Conservation (phyloP, 768 basidiomycete species). For the Termitomyces sp. region DNA sequence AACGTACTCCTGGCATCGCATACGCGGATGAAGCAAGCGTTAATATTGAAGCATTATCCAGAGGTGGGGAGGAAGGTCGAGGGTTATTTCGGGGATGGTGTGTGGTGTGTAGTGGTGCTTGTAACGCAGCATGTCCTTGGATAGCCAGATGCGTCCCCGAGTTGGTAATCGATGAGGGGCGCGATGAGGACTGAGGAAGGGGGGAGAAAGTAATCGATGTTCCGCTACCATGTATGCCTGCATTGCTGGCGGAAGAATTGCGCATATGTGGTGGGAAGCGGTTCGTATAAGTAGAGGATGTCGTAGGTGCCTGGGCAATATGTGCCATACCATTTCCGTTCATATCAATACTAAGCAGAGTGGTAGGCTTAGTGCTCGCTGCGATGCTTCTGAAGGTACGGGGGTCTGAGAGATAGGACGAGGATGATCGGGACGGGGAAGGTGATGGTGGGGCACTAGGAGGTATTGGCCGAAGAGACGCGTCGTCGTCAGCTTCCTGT, state of each 20-base stretch:
- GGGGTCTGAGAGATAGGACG: slow-evolving; percentile 78
- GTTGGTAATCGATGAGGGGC: slow-evolving; percentile 38
- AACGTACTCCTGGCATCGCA: slow-evolving; percentile 59
- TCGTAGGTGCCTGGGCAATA: slow-evolving; percentile 80
- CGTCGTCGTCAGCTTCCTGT: slow-evolving; percentile 90
- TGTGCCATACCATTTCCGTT: slow-evolving; percentile 82
- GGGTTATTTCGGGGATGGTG: slow-evolving; percentile 97
- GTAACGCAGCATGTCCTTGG: slow-evolving; percentile 29
- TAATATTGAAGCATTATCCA: slow-evolving; percentile 88
- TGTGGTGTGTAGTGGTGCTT: slow-evolving; percentile 86
- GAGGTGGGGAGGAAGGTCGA: slow-evolving; percentile 84
- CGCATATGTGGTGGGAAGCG: slow-evolving; percentile 63
- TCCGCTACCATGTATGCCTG: slow-evolving; percentile 41
- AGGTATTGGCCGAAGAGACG: slow-evolving; percentile 84
- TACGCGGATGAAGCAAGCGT: slow-evolving; percentile 94
- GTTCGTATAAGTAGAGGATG: slow-evolving; percentile 49
- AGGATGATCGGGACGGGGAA: slow-evolving; percentile 79
- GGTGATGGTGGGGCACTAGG: slow-evolving; percentile 88
- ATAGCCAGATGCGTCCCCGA: slow-evolving; percentile 20
- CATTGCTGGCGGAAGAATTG: slow-evolving; percentile 42
- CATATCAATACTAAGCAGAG: slow-evolving; percentile 85
- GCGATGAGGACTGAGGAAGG: slow-evolving; percentile 49
- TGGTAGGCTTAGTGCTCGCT: slow-evolving; percentile 93
- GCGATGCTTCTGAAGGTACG: slow-evolving; percentile 80
- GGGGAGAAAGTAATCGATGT: slow-evolving; percentile 74